phyloP scores from a whole-genome alignment of 2,329 filamentous ascomycete species.

The Knoxdaviesia proteae region DNA sequence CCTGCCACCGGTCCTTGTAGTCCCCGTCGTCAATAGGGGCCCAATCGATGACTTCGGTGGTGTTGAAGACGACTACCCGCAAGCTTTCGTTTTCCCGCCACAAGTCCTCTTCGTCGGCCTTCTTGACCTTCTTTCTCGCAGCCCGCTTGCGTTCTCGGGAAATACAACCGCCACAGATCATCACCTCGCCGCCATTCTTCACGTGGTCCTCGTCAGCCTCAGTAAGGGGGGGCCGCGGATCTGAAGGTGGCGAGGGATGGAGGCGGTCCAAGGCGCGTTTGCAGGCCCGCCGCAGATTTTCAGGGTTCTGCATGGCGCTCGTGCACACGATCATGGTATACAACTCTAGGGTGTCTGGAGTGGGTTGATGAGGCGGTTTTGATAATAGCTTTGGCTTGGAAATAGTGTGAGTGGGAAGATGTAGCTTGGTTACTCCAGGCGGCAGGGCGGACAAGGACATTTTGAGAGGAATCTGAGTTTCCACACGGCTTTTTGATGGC shows the following conservation, averaged over 20 bases:
- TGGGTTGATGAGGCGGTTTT: conserved; percentile 44
- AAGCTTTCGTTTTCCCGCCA: conserved; percentile 66
- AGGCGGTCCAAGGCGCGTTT: conserved; percentile 23
- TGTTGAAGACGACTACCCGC: conserved; percentile 81
- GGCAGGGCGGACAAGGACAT: conserved; percentile 62
- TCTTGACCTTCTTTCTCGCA: conserved; percentile 80
- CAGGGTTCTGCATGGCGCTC: conserved; percentile 64
- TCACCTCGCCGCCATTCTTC: conserved; percentile 78
- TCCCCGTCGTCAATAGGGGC: conserved; percentile 29
- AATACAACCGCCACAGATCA: conserved; percentile 83
- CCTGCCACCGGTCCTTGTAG: conserved; percentile 43
- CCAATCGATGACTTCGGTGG: conserved; percentile 71
- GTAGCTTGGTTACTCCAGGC: conserved; percentile 54
- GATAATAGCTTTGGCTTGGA: conserved; percentile 82
- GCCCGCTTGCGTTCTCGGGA: conserved; percentile 78
- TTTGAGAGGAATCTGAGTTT: conserved; percentile 85
- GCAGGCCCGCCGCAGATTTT: conserved; percentile 47
- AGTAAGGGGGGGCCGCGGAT: conserved; percentile 9
- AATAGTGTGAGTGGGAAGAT: conserved; percentile 76
- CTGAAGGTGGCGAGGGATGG: conserved; percentile 8
- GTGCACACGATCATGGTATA: conserved; percentile 74
- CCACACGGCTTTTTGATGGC: conserved; percentile 37
- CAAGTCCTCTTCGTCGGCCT: conserved; percentile 74
- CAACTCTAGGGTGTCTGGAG: conserved; percentile 58
- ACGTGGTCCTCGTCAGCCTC: conserved; percentile 46